Evolutionary conservation across 805 yeast species (phyloP).

Genomic region (Wickerhamiella kazuoi): DNA sequence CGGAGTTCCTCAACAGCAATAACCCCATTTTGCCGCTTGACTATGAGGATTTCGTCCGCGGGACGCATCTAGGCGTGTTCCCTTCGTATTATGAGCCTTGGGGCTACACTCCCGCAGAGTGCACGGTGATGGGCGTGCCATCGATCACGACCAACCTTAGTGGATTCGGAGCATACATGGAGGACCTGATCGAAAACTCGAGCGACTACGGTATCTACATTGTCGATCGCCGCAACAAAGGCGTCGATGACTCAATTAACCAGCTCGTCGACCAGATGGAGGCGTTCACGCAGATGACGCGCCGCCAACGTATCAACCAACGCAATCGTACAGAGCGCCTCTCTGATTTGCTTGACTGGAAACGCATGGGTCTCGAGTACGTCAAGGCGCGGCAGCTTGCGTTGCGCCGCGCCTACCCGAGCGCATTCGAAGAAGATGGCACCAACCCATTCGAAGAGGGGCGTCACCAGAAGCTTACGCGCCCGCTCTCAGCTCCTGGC

Average conservation of each 20-base stretch:
- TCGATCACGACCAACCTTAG: slow-evolving; percentile 89
- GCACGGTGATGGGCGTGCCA: slow-evolving; percentile 99
- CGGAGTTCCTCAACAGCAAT: slow-evolving; percentile 86
- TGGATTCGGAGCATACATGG: slow-evolving; percentile 98
- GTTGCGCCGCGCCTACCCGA: slow-evolving; percentile 85
- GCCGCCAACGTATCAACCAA: slow-evolving; percentile 95
- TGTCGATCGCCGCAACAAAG: slow-evolving; percentile 83
- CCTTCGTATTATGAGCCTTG: slow-evolving; percentile 98
- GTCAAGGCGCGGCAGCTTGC: slow-evolving; percentile 87
- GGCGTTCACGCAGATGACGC: slow-evolving; percentile 70
- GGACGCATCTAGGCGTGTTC: slow-evolving; percentile 95
- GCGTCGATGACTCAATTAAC: slow-evolving; percentile 82
- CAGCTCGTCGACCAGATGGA: slow-evolving; percentile 82
- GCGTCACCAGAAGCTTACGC: slow-evolving; percentile 40
- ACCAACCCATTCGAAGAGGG: slow-evolving; percentile 19
- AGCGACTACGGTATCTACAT: slow-evolving; percentile 93
- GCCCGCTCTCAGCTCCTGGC: slow-evolving; percentile 94
- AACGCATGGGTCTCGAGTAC: slow-evolving; percentile 93
- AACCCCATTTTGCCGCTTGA: slow-evolving; percentile 87
- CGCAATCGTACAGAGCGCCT: slow-evolving; percentile 92
- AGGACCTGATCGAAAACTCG: slow-evolving; percentile 84
- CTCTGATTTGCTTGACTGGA: slow-evolving; percentile 89
- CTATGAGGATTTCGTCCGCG: slow-evolving; percentile 94
- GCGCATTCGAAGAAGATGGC: slow-evolving; percentile 34
- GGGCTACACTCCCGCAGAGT: slow-evolving; percentile 99